These are phyloP conservation scores for Paramecium bursaria DNA, from an alignment of 73 alveolate species.

Conservation along the genomic window DNA sequence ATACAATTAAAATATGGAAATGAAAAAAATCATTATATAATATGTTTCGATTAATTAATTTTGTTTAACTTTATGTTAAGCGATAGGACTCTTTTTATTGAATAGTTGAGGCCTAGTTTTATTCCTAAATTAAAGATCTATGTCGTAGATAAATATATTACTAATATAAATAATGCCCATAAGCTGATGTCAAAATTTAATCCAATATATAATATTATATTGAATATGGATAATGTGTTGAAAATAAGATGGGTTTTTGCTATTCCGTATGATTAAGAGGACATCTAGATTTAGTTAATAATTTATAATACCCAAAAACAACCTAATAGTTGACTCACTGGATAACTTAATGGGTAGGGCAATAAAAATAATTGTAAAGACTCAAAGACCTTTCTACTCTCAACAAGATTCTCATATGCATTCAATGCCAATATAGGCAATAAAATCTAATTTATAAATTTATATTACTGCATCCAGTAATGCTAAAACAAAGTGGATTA, in stretches of 20 bases:
- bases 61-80: slow-evolving; percentile 40
- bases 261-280: slow-evolving; percentile 50
- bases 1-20: slow-evolving; percentile 55
- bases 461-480: slow-evolving; percentile 7
- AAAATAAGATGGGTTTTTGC: slow-evolving; percentile 41
- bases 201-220: background rate
- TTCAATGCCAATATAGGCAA: slow-evolving; percentile 11
- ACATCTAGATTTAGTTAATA: background rate
- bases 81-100: slow-evolving; percentile 37
- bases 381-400: background rate
- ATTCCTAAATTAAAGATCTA: background rate
- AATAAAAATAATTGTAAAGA: background rate
- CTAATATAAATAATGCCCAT: background rate
- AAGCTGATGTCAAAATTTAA: too few relatives aligned
- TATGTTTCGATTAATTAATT: slow-evolving; percentile 19
- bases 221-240: slow-evolving; percentile 6
- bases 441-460: background rate
- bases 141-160: background rate
- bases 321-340: background rate
- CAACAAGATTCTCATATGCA: background rate
- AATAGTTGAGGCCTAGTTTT: background rate
- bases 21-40: slow-evolving; percentile 52
- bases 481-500: background rate
- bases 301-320: slow-evolving; percentile 31
- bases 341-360: slow-evolving; percentile 18